Evolutionary conservation across 1,139 yeast genomes (phyloP), one percentile per base, ranked within the genome.

Genomic region (Zygosaccharomyces sapae): DNA sequence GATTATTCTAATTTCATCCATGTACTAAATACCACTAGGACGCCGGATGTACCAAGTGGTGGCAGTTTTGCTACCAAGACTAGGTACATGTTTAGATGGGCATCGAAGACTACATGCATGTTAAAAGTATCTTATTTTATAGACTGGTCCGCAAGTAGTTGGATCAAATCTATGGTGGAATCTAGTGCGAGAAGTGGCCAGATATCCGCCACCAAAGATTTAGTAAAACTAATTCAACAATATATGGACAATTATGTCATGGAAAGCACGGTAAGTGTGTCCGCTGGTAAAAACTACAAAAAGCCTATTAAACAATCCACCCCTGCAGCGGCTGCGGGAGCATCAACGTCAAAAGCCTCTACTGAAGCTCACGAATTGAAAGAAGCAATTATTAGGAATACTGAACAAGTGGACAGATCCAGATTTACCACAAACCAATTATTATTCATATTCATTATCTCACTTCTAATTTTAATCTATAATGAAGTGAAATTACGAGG

Each of bases 11-110:
- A 73, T 20, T 72, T 69, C 50, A 76, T 84, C 41, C 72, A 79
- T 38, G 81, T 87, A 6, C 75, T 83, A 13, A 87, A 83, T 53
- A 68, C 78, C 0, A 86, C 96, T 0, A 74, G 74, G 19, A 88
- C 97, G 0, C 98, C 98, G 0, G 96, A 90, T 66, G 97, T 94
- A 13, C 99, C 99, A 1, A 84, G 90, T 55, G 99, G 99, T 3
- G 77, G 76, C 51, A 74, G 87, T 1, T 94, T 94, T 65, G 74
- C 77, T 49, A 86, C 89, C 9, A 76, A 79, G 54, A 88, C 97
- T 0, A 75, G 83, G 50, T 73, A 82, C 38, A 76, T 77, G 50
- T 65, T 92, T 37, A 76, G 83, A 45, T 92, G 98, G 98, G 94
- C 77, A 0, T 71, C 74, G 0, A 73, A 75, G 44, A 89, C 87